Percentiles rank a stretch among this genome's conserved stretches.
These are phyloP conservation scores for Penicillium sp. DNA, from an alignment of 2,329 filamentous ascomycete genomes.

Conservation along the genomic window DNA sequence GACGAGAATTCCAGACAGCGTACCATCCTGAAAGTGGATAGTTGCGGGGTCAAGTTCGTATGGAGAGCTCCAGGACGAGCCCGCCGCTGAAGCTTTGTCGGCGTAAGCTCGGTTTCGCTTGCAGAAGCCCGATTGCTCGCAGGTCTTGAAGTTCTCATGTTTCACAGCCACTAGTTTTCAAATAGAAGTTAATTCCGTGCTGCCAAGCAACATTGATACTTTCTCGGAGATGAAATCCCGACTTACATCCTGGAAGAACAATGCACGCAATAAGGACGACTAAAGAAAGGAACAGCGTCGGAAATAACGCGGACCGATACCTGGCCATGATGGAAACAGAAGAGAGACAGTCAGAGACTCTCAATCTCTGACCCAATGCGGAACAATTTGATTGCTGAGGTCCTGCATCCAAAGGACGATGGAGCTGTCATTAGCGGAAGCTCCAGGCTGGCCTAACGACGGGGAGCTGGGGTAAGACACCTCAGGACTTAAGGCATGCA, in stretches of 20 bases:
- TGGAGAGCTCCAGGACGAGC: constrained; percentile 67
- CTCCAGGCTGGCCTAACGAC: constrained; percentile 31
- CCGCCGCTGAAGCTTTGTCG: constrained; percentile 62
- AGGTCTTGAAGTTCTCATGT: constrained; percentile 95
- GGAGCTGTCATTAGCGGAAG: constrained; percentile 14
- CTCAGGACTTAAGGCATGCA: constrained; percentile 15
- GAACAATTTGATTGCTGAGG: constrained; percentile 16
- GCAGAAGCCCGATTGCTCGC: constrained; percentile 92
- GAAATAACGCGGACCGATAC: constrained; percentile 50
- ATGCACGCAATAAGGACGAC: constrained; percentile 55
- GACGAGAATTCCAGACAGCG: constrained; percentile 71
- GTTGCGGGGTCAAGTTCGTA: constrained; percentile 70
- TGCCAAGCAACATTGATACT: too few relatives aligned
- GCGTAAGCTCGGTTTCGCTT: constrained; percentile 88
- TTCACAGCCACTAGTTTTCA: constrained; percentile 67
- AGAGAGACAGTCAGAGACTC: constrained; percentile 28
- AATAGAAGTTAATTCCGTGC: too few relatives aligned
- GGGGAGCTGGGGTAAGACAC: constrained; percentile 28
- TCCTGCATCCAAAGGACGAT: constrained; percentile 27
- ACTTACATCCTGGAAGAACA: constrained; percentile 59
- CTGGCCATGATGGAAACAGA: constrained; percentile 44
- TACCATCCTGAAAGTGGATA: constrained; percentile 69
- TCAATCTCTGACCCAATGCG: constrained; percentile 25
- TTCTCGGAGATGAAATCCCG: background rate
- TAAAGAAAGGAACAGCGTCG: constrained; percentile 60